phyloP scores from a whole-genome alignment of 345 rosid genomes.

The Rhodamnia rubescens region DNA sequence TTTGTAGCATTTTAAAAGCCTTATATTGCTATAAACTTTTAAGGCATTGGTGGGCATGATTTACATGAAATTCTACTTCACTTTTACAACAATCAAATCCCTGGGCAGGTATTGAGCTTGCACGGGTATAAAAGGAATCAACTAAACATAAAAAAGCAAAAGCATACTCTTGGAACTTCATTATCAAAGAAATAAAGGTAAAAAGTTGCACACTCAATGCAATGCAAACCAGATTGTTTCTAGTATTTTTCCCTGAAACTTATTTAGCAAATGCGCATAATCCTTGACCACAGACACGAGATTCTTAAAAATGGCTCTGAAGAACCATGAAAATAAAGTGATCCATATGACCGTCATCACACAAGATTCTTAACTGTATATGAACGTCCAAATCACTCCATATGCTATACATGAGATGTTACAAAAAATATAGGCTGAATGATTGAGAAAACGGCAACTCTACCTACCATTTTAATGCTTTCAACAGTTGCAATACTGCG shows the following conservation, averaged over 20 bases:
- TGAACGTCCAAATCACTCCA: background rate
- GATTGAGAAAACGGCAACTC: background rate
- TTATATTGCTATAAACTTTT: background rate
- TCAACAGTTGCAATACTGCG: slow-evolving; percentile 51
- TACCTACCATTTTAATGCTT: slow-evolving; percentile 61
- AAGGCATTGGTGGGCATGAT: background rate
- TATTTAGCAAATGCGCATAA: background rate
- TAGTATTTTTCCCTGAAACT: background rate
- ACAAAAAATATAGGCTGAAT: background rate
- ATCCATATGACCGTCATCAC: background rate
- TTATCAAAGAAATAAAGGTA: background rate
- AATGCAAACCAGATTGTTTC: background rate
- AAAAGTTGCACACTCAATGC: background rate
- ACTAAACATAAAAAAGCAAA: background rate
- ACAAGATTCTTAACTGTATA: too few relatives aligned
- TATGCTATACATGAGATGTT: background rate
- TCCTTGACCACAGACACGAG: background rate
- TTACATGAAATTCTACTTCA: background rate
- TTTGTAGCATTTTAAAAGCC: background rate
- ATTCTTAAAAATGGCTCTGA: background rate
- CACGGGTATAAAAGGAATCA: background rate
- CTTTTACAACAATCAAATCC: background rate
- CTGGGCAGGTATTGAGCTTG: background rate
- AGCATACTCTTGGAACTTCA: background rate
- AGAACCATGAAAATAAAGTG: background rate